Evolutionary conservation across 371 early-diverging fungal genomes (phyloP).

Genomic region (Circinella minor): DNA sequence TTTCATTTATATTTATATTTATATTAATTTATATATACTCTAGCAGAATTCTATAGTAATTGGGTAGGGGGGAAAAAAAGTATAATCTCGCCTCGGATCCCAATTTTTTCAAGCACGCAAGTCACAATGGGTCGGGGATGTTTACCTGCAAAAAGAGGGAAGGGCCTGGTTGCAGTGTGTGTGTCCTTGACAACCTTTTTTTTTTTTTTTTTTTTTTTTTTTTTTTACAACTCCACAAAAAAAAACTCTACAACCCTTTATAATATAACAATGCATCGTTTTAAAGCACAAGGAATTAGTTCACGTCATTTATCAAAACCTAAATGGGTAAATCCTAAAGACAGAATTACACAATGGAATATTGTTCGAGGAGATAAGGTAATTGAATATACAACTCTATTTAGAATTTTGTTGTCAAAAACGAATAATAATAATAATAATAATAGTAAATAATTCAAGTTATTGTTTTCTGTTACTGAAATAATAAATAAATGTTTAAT

Average conservation of each 20-base stretch:
- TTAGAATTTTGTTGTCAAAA: neutral
- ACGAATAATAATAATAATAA: no score
- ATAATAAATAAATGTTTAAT: neutral
- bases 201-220: constrained; percentile 3
- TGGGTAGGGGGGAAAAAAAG: no score
- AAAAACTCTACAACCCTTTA: no score
- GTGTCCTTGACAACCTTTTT: constrained; percentile 1
- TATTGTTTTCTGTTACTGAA: constrained; percentile 1
- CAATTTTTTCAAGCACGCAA: no score
- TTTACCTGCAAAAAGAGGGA: no score
- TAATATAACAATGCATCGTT: constrained; percentile 14
- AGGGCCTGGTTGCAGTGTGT: no score
- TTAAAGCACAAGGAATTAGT: constrained; percentile 30
- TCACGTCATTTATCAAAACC: constrained; percentile 37
- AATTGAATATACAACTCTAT: neutral
- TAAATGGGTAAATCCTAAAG: constrained; percentile 52
- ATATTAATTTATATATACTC: no score
- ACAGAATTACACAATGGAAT: constrained; percentile 47
- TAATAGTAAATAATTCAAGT: neutral
- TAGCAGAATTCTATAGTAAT: no score
- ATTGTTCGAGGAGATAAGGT: constrained; percentile 57
- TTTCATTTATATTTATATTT: no score
- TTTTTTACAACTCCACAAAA: neutral
- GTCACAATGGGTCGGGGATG: no score
- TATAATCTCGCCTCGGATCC: no score